A percentile compares a stretch with the other conserved stretches of the same genome.
These are phyloP conservation scores for Linum tenue DNA, from an alignment of 345 rosid species.

Conservation along the genomic window DNA sequence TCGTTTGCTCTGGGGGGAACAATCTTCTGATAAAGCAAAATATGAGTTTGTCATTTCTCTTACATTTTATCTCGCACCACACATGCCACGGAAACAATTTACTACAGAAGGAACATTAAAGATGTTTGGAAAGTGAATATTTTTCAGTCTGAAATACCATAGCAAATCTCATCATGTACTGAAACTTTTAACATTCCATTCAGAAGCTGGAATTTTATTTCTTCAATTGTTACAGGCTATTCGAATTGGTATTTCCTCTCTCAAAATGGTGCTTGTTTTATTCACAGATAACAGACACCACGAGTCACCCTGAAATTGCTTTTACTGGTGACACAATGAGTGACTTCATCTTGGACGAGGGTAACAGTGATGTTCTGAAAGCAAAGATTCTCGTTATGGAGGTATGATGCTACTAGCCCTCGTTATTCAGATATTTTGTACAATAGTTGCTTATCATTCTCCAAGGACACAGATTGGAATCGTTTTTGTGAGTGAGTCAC, in stretches of 20 bases:
- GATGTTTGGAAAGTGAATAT: too few relatives aligned
- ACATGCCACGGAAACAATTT: too few relatives aligned
- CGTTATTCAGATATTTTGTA: background rate
- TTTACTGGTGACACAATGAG: conserved; percentile 91
- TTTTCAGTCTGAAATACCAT: background rate
- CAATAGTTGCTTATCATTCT: too few relatives aligned
- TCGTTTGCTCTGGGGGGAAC: too few relatives aligned
- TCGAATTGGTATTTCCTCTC: conserved; percentile 1
- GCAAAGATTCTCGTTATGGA: conserved; percentile 86
- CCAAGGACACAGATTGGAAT: too few relatives aligned
- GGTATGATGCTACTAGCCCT: conserved; percentile 29
- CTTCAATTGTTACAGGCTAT: background rate
- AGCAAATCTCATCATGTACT: background rate
- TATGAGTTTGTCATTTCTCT: too few relatives aligned
- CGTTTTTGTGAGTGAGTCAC: too few relatives aligned
- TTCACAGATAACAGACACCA: conserved; percentile 65
- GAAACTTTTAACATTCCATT: background rate
- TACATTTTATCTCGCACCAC: too few relatives aligned
- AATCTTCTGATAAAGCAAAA: too few relatives aligned
- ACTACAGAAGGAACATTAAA: too few relatives aligned
- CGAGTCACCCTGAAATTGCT: conserved; percentile 68
- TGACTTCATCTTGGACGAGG: conserved; percentile 59
- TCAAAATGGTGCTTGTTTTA: conserved; percentile 16
- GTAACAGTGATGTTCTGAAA: conserved; percentile 57
- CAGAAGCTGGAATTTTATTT: background rate